These are phyloP conservation scores for Coemansia sp. DNA, from an alignment of 192 early-diverging fungal genomes.

Conservation along the genomic window DNA sequence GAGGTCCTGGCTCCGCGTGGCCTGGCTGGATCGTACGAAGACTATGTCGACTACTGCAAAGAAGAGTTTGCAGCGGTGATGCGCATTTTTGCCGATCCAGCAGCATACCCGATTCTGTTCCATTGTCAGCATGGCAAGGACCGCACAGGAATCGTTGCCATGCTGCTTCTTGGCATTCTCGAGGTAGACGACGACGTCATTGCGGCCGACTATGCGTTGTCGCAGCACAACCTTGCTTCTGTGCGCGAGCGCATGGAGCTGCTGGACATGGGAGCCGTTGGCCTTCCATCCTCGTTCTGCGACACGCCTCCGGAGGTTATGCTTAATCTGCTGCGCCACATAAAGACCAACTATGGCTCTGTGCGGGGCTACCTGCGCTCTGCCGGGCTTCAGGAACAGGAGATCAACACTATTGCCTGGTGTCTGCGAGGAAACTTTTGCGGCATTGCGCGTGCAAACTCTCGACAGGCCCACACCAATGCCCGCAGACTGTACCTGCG, in stretches of 20 bases:
- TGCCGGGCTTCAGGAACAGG: slow-evolving; percentile 36
- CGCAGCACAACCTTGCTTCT: slow-evolving; percentile 47
- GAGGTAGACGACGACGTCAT: slow-evolving; percentile 58
- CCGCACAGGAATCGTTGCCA: slow-evolving; percentile 63
- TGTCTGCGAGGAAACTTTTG: slow-evolving; percentile 55
- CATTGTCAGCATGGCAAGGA: slow-evolving; percentile 72
- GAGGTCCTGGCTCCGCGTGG: slow-evolving; percentile 52
- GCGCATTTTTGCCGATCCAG: slow-evolving; percentile 56
- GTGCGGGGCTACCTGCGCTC: slow-evolving; percentile 46
- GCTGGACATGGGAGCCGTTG: slow-evolving; percentile 57
- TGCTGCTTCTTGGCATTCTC: slow-evolving; percentile 56
- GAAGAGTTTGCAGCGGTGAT: slow-evolving; percentile 56
- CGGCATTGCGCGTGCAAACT: slow-evolving; percentile 26
- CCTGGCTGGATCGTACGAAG: slow-evolving; percentile 55
- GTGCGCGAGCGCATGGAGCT: slow-evolving; percentile 50
- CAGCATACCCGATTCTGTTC: slow-evolving; percentile 62
- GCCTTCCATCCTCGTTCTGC: slow-evolving; percentile 56
- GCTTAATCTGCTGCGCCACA: slow-evolving; percentile 35
- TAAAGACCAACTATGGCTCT: slow-evolving; percentile 39
- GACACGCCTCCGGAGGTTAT: slow-evolving; percentile 56
- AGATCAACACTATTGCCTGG: slow-evolving; percentile 50
- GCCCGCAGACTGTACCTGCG: slow-evolving; percentile 23
- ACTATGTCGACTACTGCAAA: slow-evolving; percentile 54
- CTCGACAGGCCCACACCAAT: slow-evolving; percentile 10
- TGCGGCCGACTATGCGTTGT: slow-evolving; percentile 58